Conservation (phyloP, 495 filamentous ascomycete species). For the Aspergillus biplanus region DNA sequence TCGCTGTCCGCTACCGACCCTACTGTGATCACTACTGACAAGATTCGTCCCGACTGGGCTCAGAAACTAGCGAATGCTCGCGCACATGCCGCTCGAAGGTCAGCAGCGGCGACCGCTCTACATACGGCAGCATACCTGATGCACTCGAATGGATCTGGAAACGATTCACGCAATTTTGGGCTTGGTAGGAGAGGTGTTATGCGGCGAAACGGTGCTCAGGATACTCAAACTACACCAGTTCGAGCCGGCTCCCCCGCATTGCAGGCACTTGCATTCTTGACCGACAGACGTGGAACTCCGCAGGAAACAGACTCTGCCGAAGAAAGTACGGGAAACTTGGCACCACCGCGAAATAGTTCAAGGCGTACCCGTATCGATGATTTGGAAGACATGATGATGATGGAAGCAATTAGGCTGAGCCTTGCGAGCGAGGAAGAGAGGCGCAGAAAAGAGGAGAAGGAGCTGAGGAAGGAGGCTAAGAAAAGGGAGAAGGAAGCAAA, state of each 20-base stretch:
- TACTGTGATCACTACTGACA: conserved; percentile 87
- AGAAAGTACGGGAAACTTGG: conserved; percentile 46
- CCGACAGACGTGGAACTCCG: conserved; percentile 45
- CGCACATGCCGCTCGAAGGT: conserved; percentile 79
- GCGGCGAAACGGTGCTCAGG: conserved; percentile 40
- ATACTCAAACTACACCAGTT: conserved; percentile 33
- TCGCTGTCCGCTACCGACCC: conserved; percentile 82
- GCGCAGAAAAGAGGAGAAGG: conserved; percentile 78
- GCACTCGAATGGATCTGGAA: conserved; percentile 58
- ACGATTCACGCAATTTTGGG: conserved; percentile 49
- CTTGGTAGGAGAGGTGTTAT: conserved; percentile 54
- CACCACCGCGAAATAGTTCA: conserved; percentile 58
- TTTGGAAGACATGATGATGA: conserved; percentile 97
- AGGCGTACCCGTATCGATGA: conserved; percentile 76
- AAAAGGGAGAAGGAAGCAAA: conserved; percentile 82
- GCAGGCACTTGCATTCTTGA: conserved; percentile 55
- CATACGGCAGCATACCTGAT: conserved; percentile 96
- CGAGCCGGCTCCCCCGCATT: conserved; percentile 51
- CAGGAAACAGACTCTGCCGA: conserved; percentile 46
- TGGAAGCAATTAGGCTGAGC: conserved; percentile 89
- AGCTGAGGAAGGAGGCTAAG: conserved; percentile 77
- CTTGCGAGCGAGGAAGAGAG: conserved; percentile 90
- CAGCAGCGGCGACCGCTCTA: conserved; percentile 90
- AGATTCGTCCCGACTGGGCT: conserved; percentile 91
- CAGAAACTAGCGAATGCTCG: conserved; percentile 85